Evolutionary conservation across 1,284 basidiomycete species (phyloP).

Genomic region (Rhodotorula sp.): DNA sequence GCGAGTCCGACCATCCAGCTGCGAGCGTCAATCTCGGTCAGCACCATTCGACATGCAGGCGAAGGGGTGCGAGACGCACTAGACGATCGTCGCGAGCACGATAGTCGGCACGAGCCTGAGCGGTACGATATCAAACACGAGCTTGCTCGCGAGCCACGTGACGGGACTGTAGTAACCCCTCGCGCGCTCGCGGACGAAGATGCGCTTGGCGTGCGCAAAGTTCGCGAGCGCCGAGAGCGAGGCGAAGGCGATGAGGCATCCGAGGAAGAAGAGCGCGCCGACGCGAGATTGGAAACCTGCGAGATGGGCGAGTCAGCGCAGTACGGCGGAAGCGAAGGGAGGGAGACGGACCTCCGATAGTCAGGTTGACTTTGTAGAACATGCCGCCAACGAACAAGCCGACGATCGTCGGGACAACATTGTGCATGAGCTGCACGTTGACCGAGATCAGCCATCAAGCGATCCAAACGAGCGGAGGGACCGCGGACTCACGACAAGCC

Average conservation of each 20-base stretch:
- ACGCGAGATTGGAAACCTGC: conserved; percentile 88
- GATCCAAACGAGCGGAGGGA: too few species aligned
- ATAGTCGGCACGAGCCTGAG: conserved; percentile 80
- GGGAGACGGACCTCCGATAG: conserved; percentile 83
- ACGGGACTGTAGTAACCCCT: conserved; percentile 60
- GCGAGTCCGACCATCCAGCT: conserved; percentile 89
- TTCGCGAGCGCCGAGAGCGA: conserved; percentile 83
- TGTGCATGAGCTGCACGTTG: conserved; percentile 58
- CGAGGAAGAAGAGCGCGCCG: conserved; percentile 87
- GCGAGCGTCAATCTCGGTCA: neutral
- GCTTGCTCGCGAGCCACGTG: conserved; percentile 78
- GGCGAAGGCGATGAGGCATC: conserved; percentile 77
- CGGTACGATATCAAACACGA: conserved; percentile 80
- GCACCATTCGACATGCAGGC: neutral
- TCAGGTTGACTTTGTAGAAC: conserved; percentile 72
- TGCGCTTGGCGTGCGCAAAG: conserved; percentile 70
- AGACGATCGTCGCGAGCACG: conserved; percentile 55
- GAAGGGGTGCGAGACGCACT: conserved; percentile 46
- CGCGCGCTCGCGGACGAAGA: conserved; percentile 83
- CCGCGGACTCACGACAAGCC: conserved; percentile 61
- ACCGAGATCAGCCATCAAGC: neutral
- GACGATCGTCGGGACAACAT: conserved; percentile 64
- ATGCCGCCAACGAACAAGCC: conserved; percentile 71
- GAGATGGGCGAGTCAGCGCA: conserved; percentile 60
- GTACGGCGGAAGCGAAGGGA: conserved; percentile 42